These are phyloP conservation scores for Haplosporangium gracile DNA, from an alignment of 192 early-diverging fungal genomes.

Conservation along the genomic window DNA sequence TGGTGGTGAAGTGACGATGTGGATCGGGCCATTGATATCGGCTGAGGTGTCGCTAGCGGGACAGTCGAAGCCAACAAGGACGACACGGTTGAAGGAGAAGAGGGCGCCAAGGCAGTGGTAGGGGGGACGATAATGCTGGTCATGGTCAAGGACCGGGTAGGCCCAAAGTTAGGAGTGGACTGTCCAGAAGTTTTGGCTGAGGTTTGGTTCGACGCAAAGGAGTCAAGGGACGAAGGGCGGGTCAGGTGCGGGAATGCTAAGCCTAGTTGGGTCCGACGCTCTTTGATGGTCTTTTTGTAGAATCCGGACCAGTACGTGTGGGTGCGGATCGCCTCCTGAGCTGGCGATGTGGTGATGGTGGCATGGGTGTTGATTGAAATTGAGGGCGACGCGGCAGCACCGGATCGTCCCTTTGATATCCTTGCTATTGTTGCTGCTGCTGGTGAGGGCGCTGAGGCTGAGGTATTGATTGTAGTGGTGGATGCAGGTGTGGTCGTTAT, in stretches of 20 bases:
- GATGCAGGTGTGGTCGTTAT: background rate
- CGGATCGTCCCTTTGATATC: background rate
- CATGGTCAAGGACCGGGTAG: constrained; percentile 16
- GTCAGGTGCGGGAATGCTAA: constrained; percentile 69
- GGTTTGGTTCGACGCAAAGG: constrained; percentile 53
- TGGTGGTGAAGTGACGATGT: background rate
- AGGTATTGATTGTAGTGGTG: background rate
- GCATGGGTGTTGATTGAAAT: constrained; percentile 15
- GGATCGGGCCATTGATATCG: constrained; percentile 3
- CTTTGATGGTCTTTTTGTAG: constrained; percentile 80
- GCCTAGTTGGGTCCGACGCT: constrained; percentile 74
- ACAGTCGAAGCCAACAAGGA: background rate
- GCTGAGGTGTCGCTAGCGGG: background rate
- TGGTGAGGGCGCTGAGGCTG: background rate
- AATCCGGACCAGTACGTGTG: constrained; percentile 77
- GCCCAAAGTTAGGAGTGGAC: constrained; percentile 27
- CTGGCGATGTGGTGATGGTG: background rate
- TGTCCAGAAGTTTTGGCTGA: constrained; percentile 45
- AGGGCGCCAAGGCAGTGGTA: background rate
- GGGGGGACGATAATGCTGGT: constrained; percentile 9
- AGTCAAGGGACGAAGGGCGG: constrained; percentile 43
- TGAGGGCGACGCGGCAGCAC: background rate
- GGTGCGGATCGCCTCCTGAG: constrained; percentile 18
- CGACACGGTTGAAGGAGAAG: background rate
- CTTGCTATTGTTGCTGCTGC: background rate